A percentile compares a stretch with the other conserved stretches of the same genome.
Conservation (phyloP, 2,329 filamentous ascomycete species). For the Septoria linicola region DNA sequence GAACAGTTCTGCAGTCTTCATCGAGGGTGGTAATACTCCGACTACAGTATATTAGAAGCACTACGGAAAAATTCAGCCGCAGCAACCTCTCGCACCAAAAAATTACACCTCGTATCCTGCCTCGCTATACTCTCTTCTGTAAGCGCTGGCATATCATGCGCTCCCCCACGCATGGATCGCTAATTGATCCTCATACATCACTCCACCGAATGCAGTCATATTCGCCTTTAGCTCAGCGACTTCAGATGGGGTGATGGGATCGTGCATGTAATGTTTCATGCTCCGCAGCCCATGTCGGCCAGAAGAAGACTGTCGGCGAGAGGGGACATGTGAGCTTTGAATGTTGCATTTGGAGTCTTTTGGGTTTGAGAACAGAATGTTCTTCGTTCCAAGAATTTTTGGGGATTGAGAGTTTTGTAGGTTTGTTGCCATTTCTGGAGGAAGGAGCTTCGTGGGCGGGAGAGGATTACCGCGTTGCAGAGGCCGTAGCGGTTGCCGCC, state of each 20-base stretch:
- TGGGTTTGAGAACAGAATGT: slow-evolving; percentile 19
- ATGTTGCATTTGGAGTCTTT: slow-evolving; percentile 11
- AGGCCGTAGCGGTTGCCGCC: slow-evolving; percentile 23
- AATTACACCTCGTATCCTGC: background rate
- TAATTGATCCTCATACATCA: slow-evolving; percentile 22
- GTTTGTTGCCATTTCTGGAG: slow-evolving; percentile 18
- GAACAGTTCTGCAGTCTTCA: no score
- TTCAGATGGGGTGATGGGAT: slow-evolving; percentile 7
- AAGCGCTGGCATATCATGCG: background rate
- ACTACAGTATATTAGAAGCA: no score
- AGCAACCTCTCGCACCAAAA: background rate
- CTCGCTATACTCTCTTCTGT: background rate
- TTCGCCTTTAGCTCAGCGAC: background rate
- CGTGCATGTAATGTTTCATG: slow-evolving; percentile 18
- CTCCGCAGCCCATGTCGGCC: slow-evolving; percentile 18
- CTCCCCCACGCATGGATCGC: slow-evolving; percentile 14
- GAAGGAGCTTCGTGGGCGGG: slow-evolving; percentile 17
- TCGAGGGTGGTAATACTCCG: no score
- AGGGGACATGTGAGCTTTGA: slow-evolving; percentile 19
- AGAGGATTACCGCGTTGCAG: slow-evolving; percentile 23
- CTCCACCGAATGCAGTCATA: slow-evolving; percentile 11
- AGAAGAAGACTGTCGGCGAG: slow-evolving; percentile 21
- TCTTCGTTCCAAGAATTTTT: slow-evolving; percentile 18
- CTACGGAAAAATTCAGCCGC: no score
- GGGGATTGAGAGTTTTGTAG: slow-evolving; percentile 14